These are phyloP conservation scores for Trichoderma asperellum DNA, from an alignment of 2,329 filamentous ascomycete genomes.

Conservation along the genomic window DNA sequence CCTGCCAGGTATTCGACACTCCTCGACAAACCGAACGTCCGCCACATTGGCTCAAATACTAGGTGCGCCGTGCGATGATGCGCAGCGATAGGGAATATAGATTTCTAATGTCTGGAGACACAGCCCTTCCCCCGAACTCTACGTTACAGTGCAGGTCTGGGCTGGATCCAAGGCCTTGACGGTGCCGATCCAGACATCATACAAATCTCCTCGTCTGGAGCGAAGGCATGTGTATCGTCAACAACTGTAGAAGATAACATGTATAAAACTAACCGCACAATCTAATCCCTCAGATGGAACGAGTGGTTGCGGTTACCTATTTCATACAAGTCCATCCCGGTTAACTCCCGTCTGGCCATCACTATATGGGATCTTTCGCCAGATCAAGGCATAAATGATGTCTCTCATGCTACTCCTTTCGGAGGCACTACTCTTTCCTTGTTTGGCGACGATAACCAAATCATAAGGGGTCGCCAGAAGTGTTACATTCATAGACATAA, in stretches of 20 bases:
- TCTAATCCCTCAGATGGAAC: constrained; percentile 68
- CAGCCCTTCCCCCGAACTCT: constrained; percentile 84
- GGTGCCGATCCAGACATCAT: constrained; percentile 88
- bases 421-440: constrained; percentile 89
- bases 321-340: constrained; percentile 78
- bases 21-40: constrained; percentile 75
- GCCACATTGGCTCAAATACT: constrained; percentile 84
- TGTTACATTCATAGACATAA: constrained; percentile 82
- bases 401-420: constrained; percentile 84
- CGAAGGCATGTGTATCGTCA: constrained; percentile 52
- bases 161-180: constrained; percentile 94
- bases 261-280: not conserved
- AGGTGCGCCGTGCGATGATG: constrained; percentile 52
- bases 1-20: constrained; percentile 65
- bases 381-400: constrained; percentile 68
- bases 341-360: constrained; percentile 83
- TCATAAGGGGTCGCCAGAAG: constrained; percentile 91
- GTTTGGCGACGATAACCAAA: constrained; percentile 90
- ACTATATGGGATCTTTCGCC: constrained; percentile 95
- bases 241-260: not conserved
- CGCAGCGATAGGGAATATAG: not conserved
- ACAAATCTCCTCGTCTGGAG: constrained; percentile 83
- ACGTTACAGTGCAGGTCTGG: constrained; percentile 91
- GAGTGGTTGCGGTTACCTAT: constrained; percentile 94
- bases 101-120: constrained; percentile 33